These are phyloP conservation scores for Azolla pinnata DNA, from an alignment of 75 land plant species.

Conservation along the genomic window DNA sequence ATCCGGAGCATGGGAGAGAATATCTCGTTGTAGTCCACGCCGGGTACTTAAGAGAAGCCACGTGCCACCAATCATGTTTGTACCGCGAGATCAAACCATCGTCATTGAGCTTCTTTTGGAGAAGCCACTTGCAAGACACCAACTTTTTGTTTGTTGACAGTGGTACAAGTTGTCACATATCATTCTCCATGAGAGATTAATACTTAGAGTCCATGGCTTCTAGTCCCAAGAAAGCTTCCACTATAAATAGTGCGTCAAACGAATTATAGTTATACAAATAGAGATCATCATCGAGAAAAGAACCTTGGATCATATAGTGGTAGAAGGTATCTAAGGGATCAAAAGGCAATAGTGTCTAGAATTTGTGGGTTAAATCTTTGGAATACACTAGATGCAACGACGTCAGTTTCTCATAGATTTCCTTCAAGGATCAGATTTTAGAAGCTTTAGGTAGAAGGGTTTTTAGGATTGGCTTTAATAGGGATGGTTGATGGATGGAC, in stretches of 20 bases:
- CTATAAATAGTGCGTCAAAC: neutral
- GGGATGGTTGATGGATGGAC: neutral
- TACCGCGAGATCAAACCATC: neutral
- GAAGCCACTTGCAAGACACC: conserved; percentile 4
- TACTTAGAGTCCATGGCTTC: neutral
- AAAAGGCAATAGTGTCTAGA: neutral
- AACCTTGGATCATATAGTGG: neutral
- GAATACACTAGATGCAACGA: neutral
- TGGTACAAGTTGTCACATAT: neutral
- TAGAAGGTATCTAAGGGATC: too few relatives aligned
- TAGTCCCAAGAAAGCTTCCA: neutral
- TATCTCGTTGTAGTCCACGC: neutral
- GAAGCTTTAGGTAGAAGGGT: neutral
- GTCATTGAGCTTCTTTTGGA: neutral
- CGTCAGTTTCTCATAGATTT: neutral
- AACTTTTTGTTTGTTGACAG: neutral
- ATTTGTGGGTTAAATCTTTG: neutral
- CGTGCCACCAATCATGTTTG: neutral
- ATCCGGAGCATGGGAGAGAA: neutral
- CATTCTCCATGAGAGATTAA: conserved; percentile 6
- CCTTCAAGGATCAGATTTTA: neutral
- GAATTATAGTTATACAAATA: neutral
- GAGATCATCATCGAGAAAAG: neutral
- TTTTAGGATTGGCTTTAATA: neutral
- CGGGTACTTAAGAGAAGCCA: neutral